These are phyloP conservation scores for Pholiota adiposa DNA, from an alignment of 1,284 basidiomycete species.

Conservation along the genomic window DNA sequence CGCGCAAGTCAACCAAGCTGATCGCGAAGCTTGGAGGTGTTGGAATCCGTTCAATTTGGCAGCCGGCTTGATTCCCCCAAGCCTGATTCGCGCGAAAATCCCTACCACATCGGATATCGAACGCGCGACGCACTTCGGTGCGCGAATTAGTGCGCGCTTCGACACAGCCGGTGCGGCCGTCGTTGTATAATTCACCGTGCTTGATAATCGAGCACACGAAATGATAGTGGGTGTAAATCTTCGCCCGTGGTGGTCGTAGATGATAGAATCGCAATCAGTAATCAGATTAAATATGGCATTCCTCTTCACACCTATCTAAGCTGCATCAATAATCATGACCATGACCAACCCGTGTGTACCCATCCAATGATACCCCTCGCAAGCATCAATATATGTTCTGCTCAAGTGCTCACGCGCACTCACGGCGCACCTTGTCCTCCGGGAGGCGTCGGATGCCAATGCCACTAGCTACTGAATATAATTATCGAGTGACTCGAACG, in stretches of 20 bases:
- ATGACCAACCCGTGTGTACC: neutral
- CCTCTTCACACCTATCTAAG: neutral
- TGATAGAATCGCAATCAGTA: neutral
- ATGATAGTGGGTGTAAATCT: neutral
- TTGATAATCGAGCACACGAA: neutral
- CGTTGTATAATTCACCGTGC: neutral
- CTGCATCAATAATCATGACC: neutral
- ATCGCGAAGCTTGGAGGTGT: neutral
- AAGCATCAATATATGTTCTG: neutral
- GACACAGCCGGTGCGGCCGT: neutral
- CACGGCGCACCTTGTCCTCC: neutral
- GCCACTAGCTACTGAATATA: neutral
- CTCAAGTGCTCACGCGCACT: neutral
- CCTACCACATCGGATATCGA: neutral
- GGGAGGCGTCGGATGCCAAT: neutral
- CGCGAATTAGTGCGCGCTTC: neutral
- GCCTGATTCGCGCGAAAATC: neutral
- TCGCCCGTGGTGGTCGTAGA: neutral
- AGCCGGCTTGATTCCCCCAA: neutral
- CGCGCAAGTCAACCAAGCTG: neutral
- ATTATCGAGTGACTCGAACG: neutral
- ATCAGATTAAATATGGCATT: neutral
- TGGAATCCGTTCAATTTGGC: neutral
- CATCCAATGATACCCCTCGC: neutral
- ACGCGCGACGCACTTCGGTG: neutral